A percentile compares a stretch with the other conserved stretches of the same genome.
phyloP scores from a whole-genome alignment of 2,329 filamentous ascomycete species.

The Trichoderma lentiforme region DNA sequence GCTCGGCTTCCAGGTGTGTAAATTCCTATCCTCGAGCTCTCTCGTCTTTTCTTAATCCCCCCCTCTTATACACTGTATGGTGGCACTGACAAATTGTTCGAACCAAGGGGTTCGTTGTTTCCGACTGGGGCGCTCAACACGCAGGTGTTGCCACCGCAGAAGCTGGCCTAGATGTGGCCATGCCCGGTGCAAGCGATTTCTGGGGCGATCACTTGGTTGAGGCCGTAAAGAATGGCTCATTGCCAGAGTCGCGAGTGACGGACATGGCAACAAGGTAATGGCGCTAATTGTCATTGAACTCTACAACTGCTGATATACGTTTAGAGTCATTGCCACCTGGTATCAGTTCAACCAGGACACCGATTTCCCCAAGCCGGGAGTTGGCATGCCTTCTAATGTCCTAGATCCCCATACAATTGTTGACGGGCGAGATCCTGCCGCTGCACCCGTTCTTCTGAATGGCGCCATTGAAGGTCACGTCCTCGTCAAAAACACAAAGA shows the following conservation, averaged over 20 bases:
- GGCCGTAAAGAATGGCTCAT: slow-evolving; percentile 58
- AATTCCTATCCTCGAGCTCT: not conserved
- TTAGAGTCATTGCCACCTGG: slow-evolving; percentile 50
- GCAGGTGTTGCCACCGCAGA: slow-evolving; percentile 58
- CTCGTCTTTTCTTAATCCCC: not conserved
- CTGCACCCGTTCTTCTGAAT: slow-evolving; percentile 43
- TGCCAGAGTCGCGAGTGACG: slow-evolving; percentile 52
- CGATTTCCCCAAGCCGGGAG: slow-evolving; percentile 44
- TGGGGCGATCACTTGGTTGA: slow-evolving; percentile 54
- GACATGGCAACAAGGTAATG: slow-evolving; percentile 55
- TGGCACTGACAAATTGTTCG: slow-evolving; percentile 22
- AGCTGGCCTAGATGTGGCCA: slow-evolving; percentile 69
- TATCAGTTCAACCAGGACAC: slow-evolving; percentile 54
- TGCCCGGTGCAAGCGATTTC: slow-evolving; percentile 49
- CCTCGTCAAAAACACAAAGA: slow-evolving; percentile 58
- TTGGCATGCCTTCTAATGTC: slow-evolving; percentile 50
- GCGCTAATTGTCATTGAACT: not conserved
- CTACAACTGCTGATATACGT: not conserved
- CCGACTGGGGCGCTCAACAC: slow-evolving; percentile 67
- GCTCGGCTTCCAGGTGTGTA: slow-evolving; percentile 48
- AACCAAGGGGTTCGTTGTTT: slow-evolving; percentile 57
- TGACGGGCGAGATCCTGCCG: slow-evolving; percentile 50
- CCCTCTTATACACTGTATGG: not conserved
- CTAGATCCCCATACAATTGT: slow-evolving; percentile 49
- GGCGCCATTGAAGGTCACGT: slow-evolving; percentile 62